A percentile compares a stretch with the other conserved stretches of the same genome.
These are phyloP conservation scores for Aspergillus campestris DNA, from an alignment of 495 filamentous ascomycete species.

Conservation along the genomic window DNA sequence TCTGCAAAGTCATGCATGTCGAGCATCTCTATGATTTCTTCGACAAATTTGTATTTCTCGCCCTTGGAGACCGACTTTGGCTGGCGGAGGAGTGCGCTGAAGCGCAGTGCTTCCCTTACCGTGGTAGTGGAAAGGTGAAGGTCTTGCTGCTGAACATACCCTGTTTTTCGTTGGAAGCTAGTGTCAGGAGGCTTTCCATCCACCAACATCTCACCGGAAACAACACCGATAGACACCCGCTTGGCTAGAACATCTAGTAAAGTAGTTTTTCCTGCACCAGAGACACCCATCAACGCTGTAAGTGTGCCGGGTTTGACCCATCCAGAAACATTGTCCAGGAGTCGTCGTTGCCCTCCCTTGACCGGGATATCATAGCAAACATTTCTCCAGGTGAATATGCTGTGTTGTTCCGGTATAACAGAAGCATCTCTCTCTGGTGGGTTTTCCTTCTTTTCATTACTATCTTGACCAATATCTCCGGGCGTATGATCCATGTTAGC, in stretches of 20 bases:
- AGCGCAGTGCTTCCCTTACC: slow-evolving; percentile 72
- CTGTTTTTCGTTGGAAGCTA: slow-evolving; percentile 84
- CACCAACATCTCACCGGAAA: slow-evolving; percentile 47
- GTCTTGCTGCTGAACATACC: slow-evolving; percentile 92
- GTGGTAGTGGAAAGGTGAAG: slow-evolving; percentile 76
- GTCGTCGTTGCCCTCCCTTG: slow-evolving; percentile 46
- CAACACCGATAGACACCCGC: slow-evolving; percentile 43
- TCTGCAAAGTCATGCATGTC: slow-evolving; percentile 40
- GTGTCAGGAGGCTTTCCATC: slow-evolving; percentile 50
- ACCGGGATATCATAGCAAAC: slow-evolving; percentile 63
- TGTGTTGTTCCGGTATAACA: slow-evolving; percentile 40
- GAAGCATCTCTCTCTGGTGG: slow-evolving; percentile 11
- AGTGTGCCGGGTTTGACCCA: slow-evolving; percentile 64
- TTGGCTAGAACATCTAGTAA: slow-evolving; percentile 54
- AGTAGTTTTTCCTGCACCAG: slow-evolving; percentile 61
- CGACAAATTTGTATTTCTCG: slow-evolving; percentile 45
- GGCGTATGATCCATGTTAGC: slow-evolving; percentile 1
- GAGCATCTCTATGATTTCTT: slow-evolving; percentile 45
- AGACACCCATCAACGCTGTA: slow-evolving; percentile 55
- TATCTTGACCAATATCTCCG: slow-evolving; percentile 8
- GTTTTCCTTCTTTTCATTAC: slow-evolving; percentile 15
- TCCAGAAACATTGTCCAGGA: slow-evolving; percentile 56
- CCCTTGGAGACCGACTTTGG: slow-evolving; percentile 41
- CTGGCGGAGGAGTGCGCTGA: slow-evolving; percentile 80
- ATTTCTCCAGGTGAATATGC: slow-evolving; percentile 69